These are phyloP conservation scores for Microbotryum silenes-acaulis DNA, from an alignment of 1,284 basidiomycete species.

Conservation along the genomic window DNA sequence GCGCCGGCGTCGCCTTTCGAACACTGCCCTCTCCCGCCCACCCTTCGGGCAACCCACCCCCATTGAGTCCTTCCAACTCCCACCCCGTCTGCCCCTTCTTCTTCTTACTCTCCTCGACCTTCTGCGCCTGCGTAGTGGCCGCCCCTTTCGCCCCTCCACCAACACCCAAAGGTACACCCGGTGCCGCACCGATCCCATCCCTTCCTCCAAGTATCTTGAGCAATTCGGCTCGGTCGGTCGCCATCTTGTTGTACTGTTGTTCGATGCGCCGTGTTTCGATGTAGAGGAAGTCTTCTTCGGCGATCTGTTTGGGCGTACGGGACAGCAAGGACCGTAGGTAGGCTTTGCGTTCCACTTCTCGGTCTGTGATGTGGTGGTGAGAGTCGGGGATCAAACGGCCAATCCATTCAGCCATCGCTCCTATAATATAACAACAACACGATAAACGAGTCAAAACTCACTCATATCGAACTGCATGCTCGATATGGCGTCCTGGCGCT, in stretches of 20 bases:
- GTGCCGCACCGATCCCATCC: slow-evolving; percentile 33
- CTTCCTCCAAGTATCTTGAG: slow-evolving; percentile 59
- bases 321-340: slow-evolving; percentile 78
- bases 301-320: slow-evolving; percentile 78
- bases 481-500: slow-evolving; percentile 34
- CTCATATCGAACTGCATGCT: slow-evolving; percentile 41
- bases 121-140: not conserved
- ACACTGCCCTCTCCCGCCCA: slow-evolving; percentile 32
- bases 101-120: slow-evolving; percentile 9
- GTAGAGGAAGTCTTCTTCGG: slow-evolving; percentile 93
- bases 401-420: no score
- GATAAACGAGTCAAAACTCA: slow-evolving; percentile 4
- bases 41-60: slow-evolving; percentile 27
- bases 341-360: slow-evolving; percentile 80
- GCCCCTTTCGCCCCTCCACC: slow-evolving; percentile 12
- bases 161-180: slow-evolving; percentile 19
- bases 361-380: slow-evolving; percentile 49
- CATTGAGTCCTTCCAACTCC: slow-evolving; percentile 25
- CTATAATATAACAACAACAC: no score
- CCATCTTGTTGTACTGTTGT: slow-evolving; percentile 82
- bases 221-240: slow-evolving; percentile 81
- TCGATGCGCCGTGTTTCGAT: slow-evolving; percentile 89
- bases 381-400: no score
- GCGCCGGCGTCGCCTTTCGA: slow-evolving; percentile 28
- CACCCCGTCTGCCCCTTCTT: slow-evolving; percentile 25